Base-by-base conservation (phyloP, 1,284 basidiomycete species). In the Pulveroboletus sp. region DNA sequence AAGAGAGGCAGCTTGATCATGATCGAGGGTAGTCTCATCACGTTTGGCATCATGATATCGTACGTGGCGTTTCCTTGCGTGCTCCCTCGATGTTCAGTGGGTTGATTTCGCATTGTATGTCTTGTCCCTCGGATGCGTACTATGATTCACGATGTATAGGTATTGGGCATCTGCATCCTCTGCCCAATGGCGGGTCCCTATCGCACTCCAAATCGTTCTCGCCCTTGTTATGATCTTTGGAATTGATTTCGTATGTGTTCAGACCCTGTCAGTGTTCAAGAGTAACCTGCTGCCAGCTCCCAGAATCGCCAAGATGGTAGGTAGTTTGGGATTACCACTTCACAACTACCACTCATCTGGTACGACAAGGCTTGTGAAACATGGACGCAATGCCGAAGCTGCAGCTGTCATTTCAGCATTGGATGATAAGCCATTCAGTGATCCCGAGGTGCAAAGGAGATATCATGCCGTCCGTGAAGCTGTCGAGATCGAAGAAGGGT, bases 41-140 rank as follows among this genome's bases (percentile, higher is more conserved):
- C 85, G 4, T 84, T 86, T 62, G 87, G 87, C 58, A 82, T 89
- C 64, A 87, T 86, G 81, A 72, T 88, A 56, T 82, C 83, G 81
- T 84, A 60, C 73, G 82, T 80, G 72, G 20, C 0, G 22, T 62
- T 38, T n/a, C 15, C 10, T 36, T 1, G 8, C 24, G 10, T 36
- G 11, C 9, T 36, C 29, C 43, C 17, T 46, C 35, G 22, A 31
- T 42, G 31, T 36, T 15, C 17, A 86, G 79, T 85, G 84, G 83
- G 75, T 85, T 64, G 83, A 85, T 64, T 84, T 86, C 58, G 83
- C 80, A 18, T 70, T 81, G 80, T 83, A 67, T 49, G 79, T 72
- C 18, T 22, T 8, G 20, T 24, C n/a, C 22, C 20, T 45, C 4
- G 10, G 10, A 40, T 9, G 26, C 9, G 33, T 39, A 28, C 40